Conservation (phyloP, 2,329 filamentous ascomycete genomes). For the Epichloe bromicola region DNA sequence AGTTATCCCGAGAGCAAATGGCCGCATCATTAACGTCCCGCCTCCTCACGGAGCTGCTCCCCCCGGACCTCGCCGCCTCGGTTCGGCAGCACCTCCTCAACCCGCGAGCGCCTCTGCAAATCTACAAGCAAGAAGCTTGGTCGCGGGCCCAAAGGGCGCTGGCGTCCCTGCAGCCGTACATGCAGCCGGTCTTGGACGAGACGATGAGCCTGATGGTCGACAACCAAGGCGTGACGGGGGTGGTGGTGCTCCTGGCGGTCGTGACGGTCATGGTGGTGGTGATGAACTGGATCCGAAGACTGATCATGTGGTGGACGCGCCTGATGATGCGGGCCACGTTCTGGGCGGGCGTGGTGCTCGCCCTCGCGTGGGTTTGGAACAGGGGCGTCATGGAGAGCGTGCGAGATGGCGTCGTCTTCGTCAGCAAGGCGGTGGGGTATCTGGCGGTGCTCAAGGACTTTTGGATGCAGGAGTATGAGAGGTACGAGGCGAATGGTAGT, state of each 20-base stretch:
- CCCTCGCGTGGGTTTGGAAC: slow-evolving; percentile 47
- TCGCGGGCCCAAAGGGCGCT: slow-evolving; percentile 16
- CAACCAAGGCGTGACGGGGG: slow-evolving; percentile 21
- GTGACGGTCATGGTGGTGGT: slow-evolving; percentile 48
- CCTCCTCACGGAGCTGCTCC: slow-evolving; percentile 28
- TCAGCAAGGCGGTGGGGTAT: slow-evolving; percentile 31
- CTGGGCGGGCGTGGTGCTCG: slow-evolving; percentile 44
- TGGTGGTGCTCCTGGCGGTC: slow-evolving; percentile 20
- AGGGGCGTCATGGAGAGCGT: slow-evolving; percentile 53
- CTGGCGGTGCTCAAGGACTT: slow-evolving; percentile 36
- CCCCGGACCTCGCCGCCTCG: slow-evolving; percentile 29
- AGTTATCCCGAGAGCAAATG: slow-evolving; percentile 10
- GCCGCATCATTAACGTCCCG: slow-evolving; percentile 18
- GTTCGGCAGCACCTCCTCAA: slow-evolving; percentile 35
- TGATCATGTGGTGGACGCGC: slow-evolving; percentile 67
- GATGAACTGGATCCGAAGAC: slow-evolving; percentile 56
- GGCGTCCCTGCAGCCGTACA: slow-evolving; percentile 24
- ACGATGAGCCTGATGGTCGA: slow-evolving; percentile 19
- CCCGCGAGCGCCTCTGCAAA: slow-evolving; percentile 31
- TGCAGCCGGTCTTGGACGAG: slow-evolving; percentile 31
- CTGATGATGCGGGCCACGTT: slow-evolving; percentile 49
- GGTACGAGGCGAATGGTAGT: slow-evolving; percentile 11
- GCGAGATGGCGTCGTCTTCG: slow-evolving; percentile 39
- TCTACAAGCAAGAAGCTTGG: slow-evolving; percentile 22
- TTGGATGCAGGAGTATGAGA: slow-evolving; percentile 44